Evolutionary conservation across 768 basidiomycete species (phyloP), one percentile per base, ranked within the genome.

Genomic region (Plicaturopsis crispa): DNA sequence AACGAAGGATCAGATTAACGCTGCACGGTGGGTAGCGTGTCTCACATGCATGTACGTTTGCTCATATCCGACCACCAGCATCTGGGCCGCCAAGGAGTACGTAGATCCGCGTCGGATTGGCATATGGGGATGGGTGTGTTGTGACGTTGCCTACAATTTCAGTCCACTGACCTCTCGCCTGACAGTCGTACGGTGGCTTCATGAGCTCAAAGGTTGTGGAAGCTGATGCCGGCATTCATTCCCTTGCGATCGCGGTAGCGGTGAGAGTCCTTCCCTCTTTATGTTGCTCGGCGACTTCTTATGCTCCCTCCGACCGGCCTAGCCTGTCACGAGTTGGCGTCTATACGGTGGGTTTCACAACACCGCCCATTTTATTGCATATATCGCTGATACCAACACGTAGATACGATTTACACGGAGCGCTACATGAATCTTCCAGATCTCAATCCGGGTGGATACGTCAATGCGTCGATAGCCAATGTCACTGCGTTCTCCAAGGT

Each of bases 381-480:
- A 13, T 31, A 17, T 34, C 8, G n/a, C 23, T 41, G 12, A 22
- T 39, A 17, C 28, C 24, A 18, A 13, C 33, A 14, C 44, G 36
- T 48, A 86, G 92, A 98, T 63, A 84, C 91, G 0, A 84, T 98
- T 46, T 98, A 98, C 58, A 99, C 96, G 2, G 96, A 99, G 50
- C 80, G 96, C 13, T 98, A 97, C 69, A 92, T 98, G 92, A 78
- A 80, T 47, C 70, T 86, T 18, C 92, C 92, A 0, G 56, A 67
- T 12, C 61, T 73, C 7, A 97, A 98, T 56, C 73, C 74, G 0
- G 78, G 66, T 1, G 96, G 96, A n/a, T 99, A 99, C 65, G 61
- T 84, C 48, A 89, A 84, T 34, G 84, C 87, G 13, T 87, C 88
- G 0, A 83, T 99, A 39, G 80, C 83, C 40, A 80, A 88, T 53